Percentiles rank a stretch among this genome's conserved stretches.
phyloP scores from a whole-genome alignment of 495 filamentous ascomycete genomes.

The Chaetomium fimeti region DNA sequence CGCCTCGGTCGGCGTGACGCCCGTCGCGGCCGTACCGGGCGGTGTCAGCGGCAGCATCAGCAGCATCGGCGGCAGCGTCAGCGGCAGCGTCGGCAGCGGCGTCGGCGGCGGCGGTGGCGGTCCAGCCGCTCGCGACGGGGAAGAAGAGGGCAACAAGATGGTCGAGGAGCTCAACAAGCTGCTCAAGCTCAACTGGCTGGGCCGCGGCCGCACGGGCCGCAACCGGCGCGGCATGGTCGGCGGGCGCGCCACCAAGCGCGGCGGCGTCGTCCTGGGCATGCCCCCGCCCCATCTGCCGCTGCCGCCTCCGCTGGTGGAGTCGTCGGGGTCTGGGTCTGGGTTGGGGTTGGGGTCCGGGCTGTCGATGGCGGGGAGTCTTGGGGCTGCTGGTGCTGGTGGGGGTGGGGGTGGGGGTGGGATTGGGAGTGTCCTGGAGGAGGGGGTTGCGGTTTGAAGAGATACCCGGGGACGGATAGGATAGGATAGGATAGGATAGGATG shows the following conservation, averaged over 20 bases:
- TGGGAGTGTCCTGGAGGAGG: not conserved
- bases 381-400: not conserved
- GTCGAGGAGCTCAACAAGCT: conserved; percentile 80
- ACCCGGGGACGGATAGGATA: not conserved
- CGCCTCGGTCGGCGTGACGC: conserved; percentile 60
- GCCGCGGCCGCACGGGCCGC: conserved; percentile 81
- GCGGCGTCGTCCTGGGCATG: conserved; percentile 25
- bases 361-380: not conserved
- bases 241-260: conserved; percentile 42
- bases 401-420: not conserved
- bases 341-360: not conserved
- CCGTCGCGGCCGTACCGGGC: not conserved
- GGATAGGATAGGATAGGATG: not conserved
- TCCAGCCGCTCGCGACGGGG: not conserved
- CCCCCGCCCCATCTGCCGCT: not conserved
- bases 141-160: conserved; percentile 63
- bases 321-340: not conserved
- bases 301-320: not conserved
- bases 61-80: conserved; percentile 18
- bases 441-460: not conserved
- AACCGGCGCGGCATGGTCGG: conserved; percentile 85
- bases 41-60: conserved; percentile 18
- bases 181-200: conserved; percentile 95
- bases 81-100: not conserved
- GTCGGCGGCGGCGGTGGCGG: no score